Conservation (phyloP, 2,329 filamentous ascomycete genomes). For the Xylaria sp. region DNA sequence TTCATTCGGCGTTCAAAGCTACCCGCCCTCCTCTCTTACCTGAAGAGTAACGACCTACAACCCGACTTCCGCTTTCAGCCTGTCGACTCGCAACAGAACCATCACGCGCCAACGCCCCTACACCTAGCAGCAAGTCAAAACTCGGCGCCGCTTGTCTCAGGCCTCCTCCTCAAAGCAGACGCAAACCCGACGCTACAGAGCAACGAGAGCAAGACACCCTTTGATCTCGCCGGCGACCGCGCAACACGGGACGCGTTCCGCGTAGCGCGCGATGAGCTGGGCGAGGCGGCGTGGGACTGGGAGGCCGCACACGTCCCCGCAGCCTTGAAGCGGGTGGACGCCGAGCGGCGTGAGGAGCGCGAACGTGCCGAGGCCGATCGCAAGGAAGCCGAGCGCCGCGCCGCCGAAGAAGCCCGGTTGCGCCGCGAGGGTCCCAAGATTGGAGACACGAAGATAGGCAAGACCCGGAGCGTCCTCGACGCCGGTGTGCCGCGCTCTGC, state of each 20-base stretch:
- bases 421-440: conserved; percentile 68
- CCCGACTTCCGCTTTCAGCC: conserved; percentile 79
- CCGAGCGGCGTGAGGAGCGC: conserved; percentile 68
- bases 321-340: conserved; percentile 72
- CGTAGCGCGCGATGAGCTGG: conserved; percentile 80
- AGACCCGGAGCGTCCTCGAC: conserved; percentile 61
- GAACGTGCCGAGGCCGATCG: conserved; percentile 73
- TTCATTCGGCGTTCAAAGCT: conserved; percentile 89
- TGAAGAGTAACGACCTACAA: conserved; percentile 74
- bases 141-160: conserved; percentile 75
- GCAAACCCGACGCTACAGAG: conserved; percentile 76
- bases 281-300: conserved; percentile 81
- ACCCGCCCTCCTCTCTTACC: conserved; percentile 82
- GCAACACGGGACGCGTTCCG: conserved; percentile 90
- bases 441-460: conserved; percentile 36
- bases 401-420: conserved; percentile 75
- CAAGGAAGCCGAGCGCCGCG: conserved; percentile 73
- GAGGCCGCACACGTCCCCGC: conserved; percentile 73
- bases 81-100: conserved; percentile 65
- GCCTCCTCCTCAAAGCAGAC: conserved; percentile 74
- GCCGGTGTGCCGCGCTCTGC: conserved; percentile 71
- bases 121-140: conserved; percentile 87
- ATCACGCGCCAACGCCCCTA: conserved; percentile 82
- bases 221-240: conserved; percentile 86
- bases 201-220: conserved; percentile 80